Conservation (phyloP, 768 basidiomycete genomes). For the Trametes elegans region DNA sequence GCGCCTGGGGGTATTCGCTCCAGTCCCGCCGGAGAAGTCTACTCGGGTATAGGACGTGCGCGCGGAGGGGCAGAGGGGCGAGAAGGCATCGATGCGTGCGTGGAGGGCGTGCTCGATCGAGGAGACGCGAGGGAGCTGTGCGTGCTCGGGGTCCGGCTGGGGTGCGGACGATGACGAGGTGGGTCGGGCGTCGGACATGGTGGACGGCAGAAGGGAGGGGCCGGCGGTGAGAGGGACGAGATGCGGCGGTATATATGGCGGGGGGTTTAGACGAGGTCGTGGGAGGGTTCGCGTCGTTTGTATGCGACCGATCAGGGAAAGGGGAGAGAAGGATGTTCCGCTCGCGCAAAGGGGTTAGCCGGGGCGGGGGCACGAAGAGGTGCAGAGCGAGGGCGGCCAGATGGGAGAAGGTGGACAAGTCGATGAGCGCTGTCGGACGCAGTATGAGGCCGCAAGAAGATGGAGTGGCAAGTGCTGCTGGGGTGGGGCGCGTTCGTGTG, state of each 20-base stretch:
- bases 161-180: slow-evolving; percentile 8
- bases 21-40: slow-evolving; percentile 29
- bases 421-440: background rate
- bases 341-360: background rate
- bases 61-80: slow-evolving; percentile 40
- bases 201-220: background rate
- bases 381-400: background rate
- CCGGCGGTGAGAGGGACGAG: background rate
- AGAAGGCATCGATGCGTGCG: slow-evolving; percentile 21
- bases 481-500: slow-evolving; percentile 16
- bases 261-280: slow-evolving; percentile 16
- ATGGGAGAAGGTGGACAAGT: background rate
- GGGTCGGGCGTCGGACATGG: slow-evolving; percentile 8
- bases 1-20: slow-evolving; percentile 21
- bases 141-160: background rate
- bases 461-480: background rate
- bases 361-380: background rate
- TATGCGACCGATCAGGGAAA: slow-evolving; percentile 15
- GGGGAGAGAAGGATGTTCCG: slow-evolving; percentile 1
- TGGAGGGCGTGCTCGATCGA: slow-evolving; percentile 17
- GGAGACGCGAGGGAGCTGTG: slow-evolving; percentile 3
- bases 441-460: background rate
- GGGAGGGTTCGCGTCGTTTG: slow-evolving; percentile 19
- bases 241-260: slow-evolving; percentile 11
- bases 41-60: slow-evolving; percentile 56